Base-by-base conservation (phyloP, 441 rosid species). In the Pelargonium citronellum region DNA sequence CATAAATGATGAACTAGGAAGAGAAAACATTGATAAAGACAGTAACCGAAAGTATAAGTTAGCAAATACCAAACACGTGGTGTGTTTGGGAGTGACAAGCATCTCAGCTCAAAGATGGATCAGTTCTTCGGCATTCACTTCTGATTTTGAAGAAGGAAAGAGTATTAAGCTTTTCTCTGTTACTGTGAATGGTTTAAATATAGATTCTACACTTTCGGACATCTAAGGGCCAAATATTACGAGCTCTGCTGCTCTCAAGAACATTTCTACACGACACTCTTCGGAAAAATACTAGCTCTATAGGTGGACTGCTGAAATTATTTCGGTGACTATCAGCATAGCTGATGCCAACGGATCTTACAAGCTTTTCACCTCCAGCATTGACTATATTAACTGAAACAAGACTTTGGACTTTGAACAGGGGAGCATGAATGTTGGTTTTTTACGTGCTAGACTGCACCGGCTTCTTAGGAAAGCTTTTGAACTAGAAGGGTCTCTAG, bases 311-410 rank as follows among this genome's bases (percentile, higher is more conserved):
- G 27, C 64, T 58, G 64, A 24, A 24, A 58, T 17, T 9, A 58
- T 24, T 58, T 16, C 10, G 12, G 24, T 6, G 27, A 58, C 64
- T 17, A 11, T 58, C 10, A 6, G 27, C 11, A 17, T 58, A 1
- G 64, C 64, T 10, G 64, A 58, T 58, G 64, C 64, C n/a, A 7
- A 17, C 27, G 19, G 64, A 58, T 19, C 64, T 17, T 58, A 11
- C 24, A 58, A 12, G 24, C 20, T 16, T 34, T 34, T 34, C 39
- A 34, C 39, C 39, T 34, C 39, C 39, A 34, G 7, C 5, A 34
- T 34, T 34, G 39, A 4, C 0, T 34, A 34, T 34, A 34, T 4
- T 34, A 34, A 34, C 39, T 34, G 39, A 5, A 34, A 34, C 39
- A 34, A 34, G 39, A 34, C 39, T 30, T 30, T 30, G 37, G 24